Evolutionary conservation across 176 grass and related monocot species (phyloP).

Genomic region (Dactylis glomerata): DNA sequence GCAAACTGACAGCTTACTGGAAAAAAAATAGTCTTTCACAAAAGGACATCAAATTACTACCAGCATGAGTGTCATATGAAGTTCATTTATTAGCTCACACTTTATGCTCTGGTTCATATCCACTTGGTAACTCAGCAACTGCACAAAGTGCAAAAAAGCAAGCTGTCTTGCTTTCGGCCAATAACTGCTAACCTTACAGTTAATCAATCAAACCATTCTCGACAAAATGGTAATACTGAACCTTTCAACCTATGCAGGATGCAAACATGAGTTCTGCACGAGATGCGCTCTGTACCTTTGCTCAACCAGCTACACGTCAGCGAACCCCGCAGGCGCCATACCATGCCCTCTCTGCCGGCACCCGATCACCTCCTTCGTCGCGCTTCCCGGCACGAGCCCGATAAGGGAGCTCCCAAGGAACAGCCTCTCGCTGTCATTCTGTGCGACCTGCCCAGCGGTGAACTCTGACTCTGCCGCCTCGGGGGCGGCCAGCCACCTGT

Average conservation of each 20-base stretch:
- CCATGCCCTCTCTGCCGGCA: constrained; percentile 87
- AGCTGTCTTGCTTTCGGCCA: neutral
- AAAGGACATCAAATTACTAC: neutral
- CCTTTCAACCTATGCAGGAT: constrained; percentile 46
- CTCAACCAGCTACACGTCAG: constrained; percentile 67
- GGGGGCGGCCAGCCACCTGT: constrained; percentile 38
- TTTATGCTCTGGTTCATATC: constrained; percentile 14
- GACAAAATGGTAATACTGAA: neutral
- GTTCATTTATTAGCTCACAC: neutral
- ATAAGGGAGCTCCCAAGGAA: constrained; percentile 56
- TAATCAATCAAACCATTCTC: neutral
- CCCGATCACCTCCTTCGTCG: constrained; percentile 60
- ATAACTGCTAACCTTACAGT: neutral
- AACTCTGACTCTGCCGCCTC: constrained; percentile 47
- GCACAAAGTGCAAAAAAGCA: neutral
- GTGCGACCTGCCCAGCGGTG: constrained; percentile 71
- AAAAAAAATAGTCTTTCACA: neutral
- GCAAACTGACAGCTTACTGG: neutral
- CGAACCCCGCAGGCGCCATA: constrained; percentile 58
- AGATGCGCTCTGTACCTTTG: constrained; percentile 90
- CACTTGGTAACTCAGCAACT: neutral
- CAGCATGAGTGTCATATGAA: constrained; percentile 10
- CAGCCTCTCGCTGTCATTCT: constrained; percentile 77
- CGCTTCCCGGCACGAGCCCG: constrained; percentile 59
- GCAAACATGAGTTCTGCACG: constrained; percentile 99